Base-by-base conservation (phyloP, 163 green algal genomes). In the Scenedesmus sp. region DNA sequence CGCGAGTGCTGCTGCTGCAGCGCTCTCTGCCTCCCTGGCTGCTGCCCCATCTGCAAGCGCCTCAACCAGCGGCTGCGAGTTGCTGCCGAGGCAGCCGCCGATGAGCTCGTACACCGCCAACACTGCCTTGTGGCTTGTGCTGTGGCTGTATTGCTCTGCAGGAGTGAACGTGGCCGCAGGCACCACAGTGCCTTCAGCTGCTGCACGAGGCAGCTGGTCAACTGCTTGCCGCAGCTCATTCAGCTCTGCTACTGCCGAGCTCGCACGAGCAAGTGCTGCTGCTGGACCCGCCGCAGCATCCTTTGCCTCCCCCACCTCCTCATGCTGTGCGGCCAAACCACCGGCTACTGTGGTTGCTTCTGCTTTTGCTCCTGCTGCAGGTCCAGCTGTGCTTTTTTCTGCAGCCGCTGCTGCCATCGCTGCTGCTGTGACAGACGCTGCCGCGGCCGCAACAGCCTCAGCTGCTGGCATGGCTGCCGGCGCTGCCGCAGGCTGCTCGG, bases 51-150 rank as follows among this genome's bases (percentile, higher is more conserved):
- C 26, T 10, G 20, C 65, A 43, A 89, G 37, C 44, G 49, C 35
- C 61, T 84, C 87, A 44, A 88, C 51, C 22, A 59, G 15, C 18
- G 53, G 20, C 22, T 91, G 49, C 26, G 89, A 89, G 49, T 92
- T 92, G 53, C 43, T 87, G n/a, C 20, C 30, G 42, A 93, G 51
- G 79, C 92, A 94, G 30, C 86, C 90, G 6, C 92, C 92, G 12
- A 94, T 91, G 12, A 94, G 88, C 37, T 94, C 92, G 42, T 92
- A 94, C 68, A 94, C 33, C 18, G 92, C 90, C 15, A 94, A 43
- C 78, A 94, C 88, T 10, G 92, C 92, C 49, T 93, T 90, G 46
- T 93, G 92, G 16, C 72, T 93, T 26, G 90, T 92, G n/a, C 30
- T 83, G 68, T 93, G 92, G 37, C 49, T 13, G 44, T 90, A 92